A percentile compares a stretch with the other conserved stretches of the same genome.
These are phyloP conservation scores for Trichothecium roseum DNA, from an alignment of 2,329 filamentous ascomycete species.

Conservation along the genomic window DNA sequence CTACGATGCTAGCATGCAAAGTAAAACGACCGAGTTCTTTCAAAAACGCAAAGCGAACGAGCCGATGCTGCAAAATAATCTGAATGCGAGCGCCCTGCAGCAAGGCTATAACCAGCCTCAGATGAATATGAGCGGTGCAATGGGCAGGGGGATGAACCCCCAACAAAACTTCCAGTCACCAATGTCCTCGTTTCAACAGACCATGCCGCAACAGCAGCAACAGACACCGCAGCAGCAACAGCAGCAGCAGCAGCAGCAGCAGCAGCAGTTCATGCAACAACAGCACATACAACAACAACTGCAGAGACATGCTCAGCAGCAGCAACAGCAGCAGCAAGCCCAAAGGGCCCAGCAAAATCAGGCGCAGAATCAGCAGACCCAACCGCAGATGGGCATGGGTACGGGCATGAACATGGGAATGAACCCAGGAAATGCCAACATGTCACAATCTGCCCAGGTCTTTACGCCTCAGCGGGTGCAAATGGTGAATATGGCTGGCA, in stretches of 20 bases:
- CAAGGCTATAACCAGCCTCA: constrained; percentile 28
- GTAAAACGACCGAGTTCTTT: constrained; percentile 37
- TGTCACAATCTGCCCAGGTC: constrained; percentile 21
- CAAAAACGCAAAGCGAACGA: constrained; percentile 40
- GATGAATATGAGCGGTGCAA: constrained; percentile 41
- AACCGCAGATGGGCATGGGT: constrained; percentile 14
- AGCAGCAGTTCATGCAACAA: constrained; percentile 35
- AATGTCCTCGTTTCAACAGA: constrained; percentile 34
- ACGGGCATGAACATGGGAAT: constrained; percentile 31
- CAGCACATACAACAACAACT: constrained; percentile 37
- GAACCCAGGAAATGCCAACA: constrained; percentile 10
- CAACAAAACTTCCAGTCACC: constrained; percentile 44
- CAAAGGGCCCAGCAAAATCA: background rate
- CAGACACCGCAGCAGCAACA: constrained; percentile 15
- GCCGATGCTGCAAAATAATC: constrained; percentile 35
- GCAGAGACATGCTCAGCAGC: constrained; percentile 16
- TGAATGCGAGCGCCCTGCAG: constrained; percentile 31
- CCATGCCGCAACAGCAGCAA: constrained; percentile 36
- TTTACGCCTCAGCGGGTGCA: constrained; percentile 31
- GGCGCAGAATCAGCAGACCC: constrained; percentile 2
- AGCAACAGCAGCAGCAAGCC: constrained; percentile 10
- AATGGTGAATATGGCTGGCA: constrained; percentile 25
- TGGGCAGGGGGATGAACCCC: constrained; percentile 36
- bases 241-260: constrained; percentile 15
- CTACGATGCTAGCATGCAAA: constrained; percentile 38